Evolutionary conservation across 1,284 basidiomycete species (phyloP), one percentile per base, ranked within the genome.

Genomic region (Trichosporon ovoides): DNA sequence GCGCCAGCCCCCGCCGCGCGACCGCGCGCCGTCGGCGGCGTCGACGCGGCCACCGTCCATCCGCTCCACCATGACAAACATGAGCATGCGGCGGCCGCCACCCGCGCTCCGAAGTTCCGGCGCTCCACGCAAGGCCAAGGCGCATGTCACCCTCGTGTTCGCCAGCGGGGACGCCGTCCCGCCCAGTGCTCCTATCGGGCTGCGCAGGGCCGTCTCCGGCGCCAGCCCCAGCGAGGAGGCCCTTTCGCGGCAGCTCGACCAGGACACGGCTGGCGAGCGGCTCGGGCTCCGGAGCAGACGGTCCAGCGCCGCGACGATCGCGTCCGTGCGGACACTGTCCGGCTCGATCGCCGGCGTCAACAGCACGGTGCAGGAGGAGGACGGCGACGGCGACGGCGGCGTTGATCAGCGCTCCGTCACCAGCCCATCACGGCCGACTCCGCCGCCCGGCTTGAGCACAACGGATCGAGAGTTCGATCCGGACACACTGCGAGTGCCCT

Each of bases 211-310:
- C 18, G 63, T 48, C n/a, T 57, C 54, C 6, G 55, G 53, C 46
- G 49, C 63, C 1, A 56, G 52, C 11, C 52, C 59, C 18, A 61
- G 59, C 38, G 67, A 73, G 55, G 65, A 74, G 64, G 68, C 68
- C 0, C 61, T 76, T 1, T 63, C 66, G 2, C 63, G 67, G 13
- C 72, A 74, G 57, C 66, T 76, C 4, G 72, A 76, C 60, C 65
- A 68, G 13, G 70, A 72, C 63, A 55, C 63, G 16, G 71, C 71
- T 5, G 74, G 74, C 16, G 62, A 66, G 34, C 63, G 66, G 36
- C 72, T 76, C 61, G 71, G 72, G 1, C 54, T 76, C 51, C 60
- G 74, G n/a, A 72, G 69, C 49, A 57, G 74, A 14, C 34, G 69
- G 18, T 66, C 66, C 11, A 68, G 66, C 34, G 66, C 54, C 11